These are phyloP conservation scores for Stachybotrys chartarum DNA, from an alignment of 2,329 filamentous ascomycete genomes.

Conservation along the genomic window DNA sequence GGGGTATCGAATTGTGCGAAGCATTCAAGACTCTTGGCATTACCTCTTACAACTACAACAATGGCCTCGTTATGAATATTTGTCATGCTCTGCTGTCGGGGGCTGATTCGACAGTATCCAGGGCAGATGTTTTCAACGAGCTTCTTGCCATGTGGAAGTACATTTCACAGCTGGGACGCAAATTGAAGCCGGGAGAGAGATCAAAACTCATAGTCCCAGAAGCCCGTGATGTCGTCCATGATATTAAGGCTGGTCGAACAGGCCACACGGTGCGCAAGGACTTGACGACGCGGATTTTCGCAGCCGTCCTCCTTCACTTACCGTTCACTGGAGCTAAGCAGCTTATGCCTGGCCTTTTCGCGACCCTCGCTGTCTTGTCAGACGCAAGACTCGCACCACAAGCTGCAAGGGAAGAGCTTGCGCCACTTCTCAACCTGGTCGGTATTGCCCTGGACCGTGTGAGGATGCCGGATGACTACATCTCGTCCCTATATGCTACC, in stretches of 20 bases:
- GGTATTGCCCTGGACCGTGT: neutral
- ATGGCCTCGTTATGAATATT: conserved; percentile 22
- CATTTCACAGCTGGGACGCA: conserved; percentile 24
- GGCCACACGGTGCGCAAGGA: conserved; percentile 2
- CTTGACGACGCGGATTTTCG: conserved; percentile 13
- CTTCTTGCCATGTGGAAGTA: conserved; percentile 28
- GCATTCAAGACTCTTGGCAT: conserved; percentile 7
- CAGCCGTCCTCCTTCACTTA: conserved; percentile 24
- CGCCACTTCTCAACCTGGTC: conserved; percentile 18
- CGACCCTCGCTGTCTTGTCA: conserved; percentile 22
- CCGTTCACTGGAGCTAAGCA: conserved; percentile 12
- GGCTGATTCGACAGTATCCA: conserved; percentile 5
- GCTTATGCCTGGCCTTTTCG: conserved; percentile 23
- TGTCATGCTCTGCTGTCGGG: conserved; percentile 16
- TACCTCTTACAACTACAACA: conserved; percentile 10
- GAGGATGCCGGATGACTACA: neutral
- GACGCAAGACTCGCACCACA: conserved; percentile 13
- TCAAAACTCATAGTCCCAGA: conserved; percentile 22
- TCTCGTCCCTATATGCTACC: neutral
- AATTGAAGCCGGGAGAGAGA: conserved; percentile 11
- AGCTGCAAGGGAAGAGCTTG: conserved; percentile 8
- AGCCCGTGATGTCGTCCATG: conserved; percentile 1
- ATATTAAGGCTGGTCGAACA: neutral
- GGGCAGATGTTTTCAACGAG: conserved; percentile 16
- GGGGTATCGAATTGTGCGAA: neutral